Evolutionary conservation across 1,284 basidiomycete species (phyloP), one percentile per base, ranked within the genome.

Genomic region (Lentinula novae-zelandiae): DNA sequence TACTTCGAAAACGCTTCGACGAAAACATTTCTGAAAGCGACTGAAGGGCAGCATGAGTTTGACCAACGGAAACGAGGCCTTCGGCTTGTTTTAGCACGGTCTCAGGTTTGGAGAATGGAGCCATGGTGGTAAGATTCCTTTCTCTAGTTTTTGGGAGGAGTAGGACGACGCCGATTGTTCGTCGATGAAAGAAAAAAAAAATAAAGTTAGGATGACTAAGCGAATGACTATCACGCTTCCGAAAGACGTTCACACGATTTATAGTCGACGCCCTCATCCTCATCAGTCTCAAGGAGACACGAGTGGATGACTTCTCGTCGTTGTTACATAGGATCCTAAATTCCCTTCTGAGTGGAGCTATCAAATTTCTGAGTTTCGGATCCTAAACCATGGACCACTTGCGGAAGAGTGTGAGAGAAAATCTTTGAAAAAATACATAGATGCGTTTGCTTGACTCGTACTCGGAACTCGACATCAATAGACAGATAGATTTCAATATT

Each of bases 1-100:
- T 97, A 62, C 92, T 89, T 68, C 95, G 87, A 82, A 99, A 98
- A 61, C 93, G 89, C 79, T 98, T 98, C 50, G 92, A 92, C 44
- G 87, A 84, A 77, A 96, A 95, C 85, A 96, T 93, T 73, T 96
- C 93, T 9, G 92, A 90, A 67, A 96, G 82, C 6, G 92, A 91
- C 70, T 95, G 90, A 46, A 96, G 83, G 27, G 95, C 95, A 15
- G 94, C 92, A 72, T 91, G 87, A 0, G 86, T 86, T 78, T 96
- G 93, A 31, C 92, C 92, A 70, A 96, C 93, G 62, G 91, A 92
- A 71, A 96, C 86, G 63, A 96, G 89, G 66, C 93, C 93, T 71
- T 95, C 94, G 42, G 93, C 91, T 73, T 94, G 92, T 77, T 93
- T 95, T 69, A 96, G 83, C 65, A 95, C 89, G 58, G 93, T 92